A percentile compares a stretch with the other conserved stretches of the same genome.
Evolutionary conservation across 2,329 filamentous ascomycete species (phyloP).

Genomic region (Colletotrichum paranaense): DNA sequence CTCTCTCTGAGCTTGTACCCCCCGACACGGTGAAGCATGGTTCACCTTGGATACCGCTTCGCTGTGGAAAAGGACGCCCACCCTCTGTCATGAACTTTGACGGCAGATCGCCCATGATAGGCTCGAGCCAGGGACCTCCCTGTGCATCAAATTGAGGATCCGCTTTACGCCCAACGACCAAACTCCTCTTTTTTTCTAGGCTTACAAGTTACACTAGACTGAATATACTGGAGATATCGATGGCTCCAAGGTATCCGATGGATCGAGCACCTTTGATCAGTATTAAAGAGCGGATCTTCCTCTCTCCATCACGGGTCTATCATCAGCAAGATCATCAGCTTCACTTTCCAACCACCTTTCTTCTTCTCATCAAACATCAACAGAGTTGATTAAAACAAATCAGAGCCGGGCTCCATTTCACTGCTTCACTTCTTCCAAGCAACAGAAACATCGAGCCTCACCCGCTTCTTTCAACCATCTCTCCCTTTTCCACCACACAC

Average conservation of each 20-base stretch:
- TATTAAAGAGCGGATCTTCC: conserved; percentile 35
- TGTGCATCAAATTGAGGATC: conserved; percentile 24
- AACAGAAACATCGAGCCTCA: background rate
- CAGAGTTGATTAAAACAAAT: conserved; percentile 21
- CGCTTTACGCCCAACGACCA: conserved; percentile 26
- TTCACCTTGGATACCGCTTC: conserved; percentile 14
- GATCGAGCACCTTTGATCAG: conserved; percentile 1
- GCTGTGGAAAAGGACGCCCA: background rate
- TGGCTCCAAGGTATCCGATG: background rate
- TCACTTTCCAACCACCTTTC: background rate
- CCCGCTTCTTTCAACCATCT: background rate
- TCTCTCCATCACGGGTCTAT: background rate
- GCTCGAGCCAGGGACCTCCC: conserved; percentile 11
- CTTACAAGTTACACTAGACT: background rate
- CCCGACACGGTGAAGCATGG: conserved; percentile 15
- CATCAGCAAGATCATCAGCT: conserved; percentile 27
- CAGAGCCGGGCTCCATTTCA: conserved; percentile 26
- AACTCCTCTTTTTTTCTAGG: background rate
- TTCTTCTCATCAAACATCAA: conserved; percentile 30
- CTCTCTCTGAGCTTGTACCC: background rate
- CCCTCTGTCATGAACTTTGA: conserved; percentile 2
- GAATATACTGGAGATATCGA: conserved; percentile 18
- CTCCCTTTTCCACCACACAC: background rate
- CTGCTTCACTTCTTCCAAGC: conserved; percentile 12
- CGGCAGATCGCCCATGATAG: conserved; percentile 20